Evolutionary conservation across 116 monocot genomes (phyloP).

Genomic region (Trichopus zeylanicus): DNA sequence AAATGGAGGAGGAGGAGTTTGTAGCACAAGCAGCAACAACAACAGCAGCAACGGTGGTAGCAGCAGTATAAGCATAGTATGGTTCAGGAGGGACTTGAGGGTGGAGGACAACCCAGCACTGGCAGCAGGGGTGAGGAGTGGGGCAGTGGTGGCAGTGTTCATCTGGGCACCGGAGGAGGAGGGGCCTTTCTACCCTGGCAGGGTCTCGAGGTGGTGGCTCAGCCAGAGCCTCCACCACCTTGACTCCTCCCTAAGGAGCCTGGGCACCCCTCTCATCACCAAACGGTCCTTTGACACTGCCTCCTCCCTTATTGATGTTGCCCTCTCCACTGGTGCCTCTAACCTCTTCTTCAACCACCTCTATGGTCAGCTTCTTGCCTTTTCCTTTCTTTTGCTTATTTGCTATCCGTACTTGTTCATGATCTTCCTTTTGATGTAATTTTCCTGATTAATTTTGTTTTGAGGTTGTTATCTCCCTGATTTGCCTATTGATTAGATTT

Average conservation of each 20-base stretch:
- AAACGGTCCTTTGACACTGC: constrained; percentile 68
- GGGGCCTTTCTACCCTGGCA: constrained; percentile 72
- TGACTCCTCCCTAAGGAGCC: constrained; percentile 63
- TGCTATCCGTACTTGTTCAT: no score
- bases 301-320: constrained; percentile 49
- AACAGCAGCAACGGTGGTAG: constrained; percentile 1
- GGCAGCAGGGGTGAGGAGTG: constrained; percentile 67
- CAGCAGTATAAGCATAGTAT: constrained; percentile 47
- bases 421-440: no score
- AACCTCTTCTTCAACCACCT: constrained; percentile 86
- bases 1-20: background rate
- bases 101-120: constrained; percentile 96
- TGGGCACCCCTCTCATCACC: constrained; percentile 65
- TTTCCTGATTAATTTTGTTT: no score
- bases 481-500: background rate
- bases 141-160: constrained; percentile 59
- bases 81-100: constrained; percentile 92
- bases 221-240: constrained; percentile 72
- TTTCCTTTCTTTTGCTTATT: background rate
- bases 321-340: constrained; percentile 52
- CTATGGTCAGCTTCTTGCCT: constrained; percentile 53
- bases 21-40: constrained; percentile 1
- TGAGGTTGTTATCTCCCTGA: no score
- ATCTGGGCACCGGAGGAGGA: constrained; percentile 95
- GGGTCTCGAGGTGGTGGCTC: constrained; percentile 95